phyloP scores from a whole-genome alignment of 352 stramenopile genomes.

The Phytopythium boreale region DNA sequence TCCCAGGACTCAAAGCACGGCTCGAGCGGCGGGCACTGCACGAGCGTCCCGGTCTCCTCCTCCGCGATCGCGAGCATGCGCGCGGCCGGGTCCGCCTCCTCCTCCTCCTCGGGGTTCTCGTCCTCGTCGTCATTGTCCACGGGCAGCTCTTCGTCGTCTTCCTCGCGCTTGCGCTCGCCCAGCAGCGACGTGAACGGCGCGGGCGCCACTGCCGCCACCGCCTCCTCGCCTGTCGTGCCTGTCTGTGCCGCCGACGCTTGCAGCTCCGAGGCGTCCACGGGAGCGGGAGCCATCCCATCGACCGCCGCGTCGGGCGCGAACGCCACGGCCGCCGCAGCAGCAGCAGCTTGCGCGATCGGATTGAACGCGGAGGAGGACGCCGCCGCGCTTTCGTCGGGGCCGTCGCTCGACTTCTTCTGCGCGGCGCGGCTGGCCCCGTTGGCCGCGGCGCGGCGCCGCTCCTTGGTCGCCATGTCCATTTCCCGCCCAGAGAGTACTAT shows the following conservation, averaged over 20 bases:
- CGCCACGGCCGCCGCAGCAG: constrained; percentile 8
- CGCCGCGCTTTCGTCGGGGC: background rate
- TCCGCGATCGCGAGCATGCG: constrained; percentile 45
- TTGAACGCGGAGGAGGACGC: constrained; percentile 9
- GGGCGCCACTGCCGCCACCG: constrained; percentile 14
- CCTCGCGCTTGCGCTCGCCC: constrained; percentile 59
- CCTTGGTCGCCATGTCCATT: constrained; percentile 27
- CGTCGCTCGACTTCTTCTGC: constrained; percentile 14
- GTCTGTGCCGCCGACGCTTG: constrained; percentile 9
- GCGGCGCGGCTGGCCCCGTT: constrained; percentile 17
- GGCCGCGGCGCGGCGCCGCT: constrained; percentile 17
- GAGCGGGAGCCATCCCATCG: background rate
- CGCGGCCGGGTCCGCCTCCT: constrained; percentile 32
- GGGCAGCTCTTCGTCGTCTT: constrained; percentile 21
- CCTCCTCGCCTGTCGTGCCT: constrained; percentile 10
- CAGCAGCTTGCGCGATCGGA: constrained; percentile 2
- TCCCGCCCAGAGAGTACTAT: background rate
- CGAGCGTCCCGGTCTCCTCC: constrained; percentile 58
- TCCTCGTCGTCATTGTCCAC: constrained; percentile 43
- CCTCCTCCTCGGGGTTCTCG: constrained; percentile 38
- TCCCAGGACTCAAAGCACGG: constrained; percentile 83
- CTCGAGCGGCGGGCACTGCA: constrained; percentile 70
- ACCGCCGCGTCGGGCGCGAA: background rate
- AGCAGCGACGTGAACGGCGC: constrained; percentile 53
- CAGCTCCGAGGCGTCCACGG: constrained; percentile 14